Evolutionary conservation across 768 basidiomycete species (phyloP).

Genomic region (Lyophyllum shimeji): DNA sequence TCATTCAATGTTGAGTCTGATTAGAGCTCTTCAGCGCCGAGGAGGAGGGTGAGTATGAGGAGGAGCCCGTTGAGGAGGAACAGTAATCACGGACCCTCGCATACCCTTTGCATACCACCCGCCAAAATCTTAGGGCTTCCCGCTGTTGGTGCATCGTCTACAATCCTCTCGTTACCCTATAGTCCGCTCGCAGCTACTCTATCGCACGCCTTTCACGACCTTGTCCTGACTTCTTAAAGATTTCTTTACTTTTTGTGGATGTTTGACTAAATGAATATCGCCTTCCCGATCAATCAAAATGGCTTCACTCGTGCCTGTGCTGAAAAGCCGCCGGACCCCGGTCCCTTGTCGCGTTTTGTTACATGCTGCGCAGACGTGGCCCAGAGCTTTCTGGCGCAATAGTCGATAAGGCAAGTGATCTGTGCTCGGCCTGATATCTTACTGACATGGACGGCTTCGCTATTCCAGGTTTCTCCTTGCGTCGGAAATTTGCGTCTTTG

Average conservation of each 20-base stretch:
- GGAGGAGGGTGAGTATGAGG: slow-evolving; percentile 89
- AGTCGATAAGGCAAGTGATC: background rate
- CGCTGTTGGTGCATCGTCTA: slow-evolving; percentile 15
- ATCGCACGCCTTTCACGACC: slow-evolving; percentile 38
- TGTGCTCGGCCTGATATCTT: background rate
- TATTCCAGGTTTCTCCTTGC: background rate
- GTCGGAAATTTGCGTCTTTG: background rate
- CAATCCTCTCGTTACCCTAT: slow-evolving; percentile 16
- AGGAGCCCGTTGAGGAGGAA: slow-evolving; percentile 69
- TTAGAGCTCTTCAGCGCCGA: slow-evolving; percentile 55
- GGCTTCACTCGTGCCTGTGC: background rate
- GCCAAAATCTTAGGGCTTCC: slow-evolving; percentile 14
- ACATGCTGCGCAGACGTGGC: background rate
- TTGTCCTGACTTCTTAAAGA: slow-evolving; percentile 20
- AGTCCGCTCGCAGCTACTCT: slow-evolving; percentile 27
- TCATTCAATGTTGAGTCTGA: slow-evolving; percentile 8
- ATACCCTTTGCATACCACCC: slow-evolving; percentile 20
- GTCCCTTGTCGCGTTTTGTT: background rate
- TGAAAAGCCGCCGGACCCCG: too few species aligned
- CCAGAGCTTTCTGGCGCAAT: background rate
- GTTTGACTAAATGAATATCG: slow-evolving; percentile 4
- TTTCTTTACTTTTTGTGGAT: slow-evolving; percentile 32
- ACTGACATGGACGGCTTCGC: background rate
- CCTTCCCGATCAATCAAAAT: background rate
- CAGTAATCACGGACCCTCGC: slow-evolving; percentile 30